Evolutionary conservation across 805 yeast species (phyloP).

Genomic region (Yarrowia sp.): DNA sequence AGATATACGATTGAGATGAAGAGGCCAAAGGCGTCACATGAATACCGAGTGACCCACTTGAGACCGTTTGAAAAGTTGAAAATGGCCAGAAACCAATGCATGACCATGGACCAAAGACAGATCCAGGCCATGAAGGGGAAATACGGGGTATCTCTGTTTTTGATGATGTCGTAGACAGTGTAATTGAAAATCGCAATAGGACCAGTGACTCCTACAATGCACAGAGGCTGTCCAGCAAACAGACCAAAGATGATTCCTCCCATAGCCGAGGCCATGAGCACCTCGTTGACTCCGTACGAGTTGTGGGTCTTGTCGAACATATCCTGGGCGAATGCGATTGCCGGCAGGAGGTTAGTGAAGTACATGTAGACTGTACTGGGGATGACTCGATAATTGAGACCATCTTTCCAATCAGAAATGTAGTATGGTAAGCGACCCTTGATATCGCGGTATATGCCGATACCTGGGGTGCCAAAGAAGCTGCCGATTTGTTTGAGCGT

Average conservation of each 20-base stretch:
- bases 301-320: conserved; percentile 91
- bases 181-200: conserved; percentile 92
- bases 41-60: conserved; percentile 75
- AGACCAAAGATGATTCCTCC: conserved; percentile 90
- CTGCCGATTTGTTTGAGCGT: conserved; percentile 7
- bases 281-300: conserved; percentile 91
- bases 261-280: conserved; percentile 79
- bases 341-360: conserved; percentile 90
- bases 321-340: conserved; percentile 95
- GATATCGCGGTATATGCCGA: conserved; percentile 64
- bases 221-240: conserved; percentile 87
- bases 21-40: conserved; percentile 92
- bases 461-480: conserved; percentile 50
- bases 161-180: conserved; percentile 78
- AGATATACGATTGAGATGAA: conserved; percentile 88
- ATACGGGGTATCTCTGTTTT: conserved; percentile 59
- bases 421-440: conserved; percentile 68
- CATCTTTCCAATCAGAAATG: conserved; percentile 80
- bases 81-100: conserved; percentile 77
- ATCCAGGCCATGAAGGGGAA: conserved; percentile 97
- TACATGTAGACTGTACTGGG: conserved; percentile 85
- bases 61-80: conserved; percentile 71
- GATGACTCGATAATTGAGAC: conserved; percentile 81
- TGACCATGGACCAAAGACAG: conserved; percentile 85
- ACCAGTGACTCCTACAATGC: conserved; percentile 97